A percentile compares a stretch with the other conserved stretches of the same genome.
Evolutionary conservation across 345 rosid species (phyloP).

Genomic region (Eucalyptus curtisii): DNA sequence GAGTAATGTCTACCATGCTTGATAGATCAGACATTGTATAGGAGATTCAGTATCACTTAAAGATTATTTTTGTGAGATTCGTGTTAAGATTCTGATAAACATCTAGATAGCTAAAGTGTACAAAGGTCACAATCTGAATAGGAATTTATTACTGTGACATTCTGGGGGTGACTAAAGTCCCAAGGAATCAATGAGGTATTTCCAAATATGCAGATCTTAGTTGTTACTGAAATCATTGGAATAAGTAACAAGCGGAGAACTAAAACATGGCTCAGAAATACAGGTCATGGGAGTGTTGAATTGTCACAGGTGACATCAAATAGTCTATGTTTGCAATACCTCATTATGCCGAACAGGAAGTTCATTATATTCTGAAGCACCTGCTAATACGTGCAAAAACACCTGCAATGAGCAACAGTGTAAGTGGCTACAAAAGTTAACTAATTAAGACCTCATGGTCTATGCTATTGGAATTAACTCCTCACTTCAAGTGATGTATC

Average conservation of each 20-base stretch:
- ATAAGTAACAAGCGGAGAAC: not conserved
- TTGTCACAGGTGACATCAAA: not conserved
- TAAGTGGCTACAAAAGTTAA: not conserved
- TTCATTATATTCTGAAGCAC: conserved; percentile 89
- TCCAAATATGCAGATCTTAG: not conserved
- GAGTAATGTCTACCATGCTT: not conserved
- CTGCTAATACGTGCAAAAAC: conserved; percentile 76
- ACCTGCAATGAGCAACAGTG: conserved; percentile 23
- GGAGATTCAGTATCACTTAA: not conserved
- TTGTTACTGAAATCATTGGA: not conserved
- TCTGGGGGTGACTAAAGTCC: not conserved
- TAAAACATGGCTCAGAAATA: not conserved
- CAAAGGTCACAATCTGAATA: not conserved
- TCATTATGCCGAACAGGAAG: conserved; percentile 99
- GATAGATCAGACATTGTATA: not conserved
- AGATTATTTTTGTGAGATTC: not conserved
- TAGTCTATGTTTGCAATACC: conserved; percentile 21
- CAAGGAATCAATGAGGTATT: not conserved
- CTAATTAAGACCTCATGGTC: not conserved
- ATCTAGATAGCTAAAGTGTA: not conserved
- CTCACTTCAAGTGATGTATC: conserved; percentile 92
- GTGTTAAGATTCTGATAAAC: not conserved
- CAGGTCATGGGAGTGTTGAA: not conserved
- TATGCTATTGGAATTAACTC: not conserved
- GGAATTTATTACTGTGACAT: not conserved